These are phyloP conservation scores for Hypoxylon sp. DNA, from an alignment of 2,329 filamentous ascomycete species.

Conservation along the genomic window DNA sequence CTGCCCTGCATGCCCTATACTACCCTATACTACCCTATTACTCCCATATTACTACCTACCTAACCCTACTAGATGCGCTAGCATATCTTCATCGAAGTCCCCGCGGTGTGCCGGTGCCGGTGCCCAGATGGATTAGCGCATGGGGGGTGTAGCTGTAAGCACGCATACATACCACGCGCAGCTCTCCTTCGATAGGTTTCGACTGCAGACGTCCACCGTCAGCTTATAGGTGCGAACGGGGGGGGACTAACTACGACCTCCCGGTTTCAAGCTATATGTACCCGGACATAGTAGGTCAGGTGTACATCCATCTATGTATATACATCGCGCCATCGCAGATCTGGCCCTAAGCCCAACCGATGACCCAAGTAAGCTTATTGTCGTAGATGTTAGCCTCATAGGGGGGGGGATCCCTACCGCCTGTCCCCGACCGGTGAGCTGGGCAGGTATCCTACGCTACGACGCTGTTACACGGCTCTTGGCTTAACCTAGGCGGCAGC, in stretches of 20 bases:
- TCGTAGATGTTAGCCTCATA: constrained; percentile 25
- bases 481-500: constrained; percentile 19
- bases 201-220: constrained; percentile 25
- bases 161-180: neutral
- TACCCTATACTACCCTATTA: constrained; percentile 4
- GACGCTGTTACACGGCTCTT: constrained; percentile 5
- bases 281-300: constrained; percentile 32
- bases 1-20: constrained; percentile 12
- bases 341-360: constrained; percentile 24
- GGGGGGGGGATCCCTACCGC: constrained; percentile 6
- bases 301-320: constrained; percentile 13
- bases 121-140: constrained; percentile 29
- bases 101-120: constrained; percentile 19
- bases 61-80: constrained; percentile 7
- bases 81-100: constrained; percentile 24
- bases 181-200: constrained; percentile 24
- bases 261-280: constrained; percentile 30
- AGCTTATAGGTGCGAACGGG: constrained; percentile 17
- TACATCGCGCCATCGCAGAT: constrained; percentile 38
- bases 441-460: neutral
- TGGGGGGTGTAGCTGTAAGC: constrained; percentile 19
- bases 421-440: constrained; percentile 28
- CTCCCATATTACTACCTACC: constrained; percentile 2
- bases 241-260: constrained; percentile 12
- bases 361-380: constrained; percentile 15